phyloP scores from a whole-genome alignment of 148 eudicot genomes.

The Amaranthus cruentus region DNA sequence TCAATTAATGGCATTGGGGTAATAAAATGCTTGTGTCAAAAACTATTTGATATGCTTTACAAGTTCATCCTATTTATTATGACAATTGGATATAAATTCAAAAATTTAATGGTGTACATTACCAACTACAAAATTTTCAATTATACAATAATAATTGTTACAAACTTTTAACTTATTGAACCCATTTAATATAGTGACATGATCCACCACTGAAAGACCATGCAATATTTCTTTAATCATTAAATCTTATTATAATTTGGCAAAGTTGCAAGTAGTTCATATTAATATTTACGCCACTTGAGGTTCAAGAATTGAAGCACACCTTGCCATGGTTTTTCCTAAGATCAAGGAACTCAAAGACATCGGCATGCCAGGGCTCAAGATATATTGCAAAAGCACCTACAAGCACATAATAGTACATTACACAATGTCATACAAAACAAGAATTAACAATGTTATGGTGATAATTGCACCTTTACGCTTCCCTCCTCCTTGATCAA shows the following conservation, averaged over 20 bases:
- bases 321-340: slow-evolving; percentile 99
- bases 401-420: slow-evolving; percentile 17
- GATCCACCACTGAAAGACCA: too few relatives aligned
- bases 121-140: too few relatives aligned
- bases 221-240: neutral
- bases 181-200: too few relatives aligned
- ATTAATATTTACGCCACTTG: neutral
- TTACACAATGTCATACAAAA: neutral
- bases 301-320: neutral
- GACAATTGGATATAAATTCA: neutral
- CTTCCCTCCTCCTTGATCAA: slow-evolving; percentile 99
- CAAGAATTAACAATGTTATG: neutral
- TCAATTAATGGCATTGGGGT: too few relatives aligned
- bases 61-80: neutral
- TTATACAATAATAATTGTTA: too few relatives aligned
- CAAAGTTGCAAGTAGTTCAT: neutral
- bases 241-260: neutral
- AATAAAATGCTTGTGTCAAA: too few relatives aligned
- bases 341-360: slow-evolving; percentile 75
- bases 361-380: slow-evolving; percentile 99
- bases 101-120: neutral
- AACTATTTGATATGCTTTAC: too few relatives aligned
- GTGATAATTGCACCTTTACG: slow-evolving; percentile 54
- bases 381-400: slow-evolving; percentile 98
- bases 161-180: too few relatives aligned